These are phyloP conservation scores for Coniochaeta sp. DNA, from an alignment of 2,329 filamentous ascomycete genomes.

Conservation along the genomic window DNA sequence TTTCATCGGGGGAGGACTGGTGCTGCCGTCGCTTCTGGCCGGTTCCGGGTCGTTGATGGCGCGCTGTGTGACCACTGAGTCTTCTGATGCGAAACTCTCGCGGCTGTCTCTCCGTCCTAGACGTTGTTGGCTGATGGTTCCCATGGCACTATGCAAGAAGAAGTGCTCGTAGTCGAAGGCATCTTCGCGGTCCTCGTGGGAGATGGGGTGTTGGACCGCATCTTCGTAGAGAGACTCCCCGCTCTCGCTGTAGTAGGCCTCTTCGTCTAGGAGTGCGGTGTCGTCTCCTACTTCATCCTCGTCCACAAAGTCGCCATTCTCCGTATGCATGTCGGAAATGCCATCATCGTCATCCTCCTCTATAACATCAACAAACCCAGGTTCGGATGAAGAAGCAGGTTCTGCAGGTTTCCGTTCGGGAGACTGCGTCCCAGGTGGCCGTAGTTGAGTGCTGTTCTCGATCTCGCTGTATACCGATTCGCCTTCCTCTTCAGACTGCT, in stretches of 20 bases:
- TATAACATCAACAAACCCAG: neutral
- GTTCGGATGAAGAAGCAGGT: neutral
- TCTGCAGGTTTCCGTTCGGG: slow-evolving; percentile 7
- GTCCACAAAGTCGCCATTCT: slow-evolving; percentile 26
- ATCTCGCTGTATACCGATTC: slow-evolving; percentile 19
- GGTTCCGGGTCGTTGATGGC: slow-evolving; percentile 24
- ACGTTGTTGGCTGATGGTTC: slow-evolving; percentile 57
- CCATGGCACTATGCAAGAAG: slow-evolving; percentile 88
- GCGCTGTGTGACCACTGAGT: slow-evolving; percentile 55
- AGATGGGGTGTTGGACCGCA: slow-evolving; percentile 50
- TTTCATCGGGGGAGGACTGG: slow-evolving; percentile 10
- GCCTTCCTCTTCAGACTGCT: slow-evolving; percentile 15
- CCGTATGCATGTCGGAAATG: slow-evolving; percentile 30
- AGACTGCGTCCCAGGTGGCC: slow-evolving; percentile 8
- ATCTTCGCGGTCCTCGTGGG: slow-evolving; percentile 89
- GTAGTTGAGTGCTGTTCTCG: slow-evolving; percentile 18
- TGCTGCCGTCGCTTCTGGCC: slow-evolving; percentile 10
- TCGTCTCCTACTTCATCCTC: slow-evolving; percentile 17
- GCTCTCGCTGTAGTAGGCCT: slow-evolving; percentile 52
- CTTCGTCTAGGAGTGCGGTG: slow-evolving; percentile 26
- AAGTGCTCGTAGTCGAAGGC: slow-evolving; percentile 97
- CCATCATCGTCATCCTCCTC: slow-evolving; percentile 27
- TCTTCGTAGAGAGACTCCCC: slow-evolving; percentile 59
- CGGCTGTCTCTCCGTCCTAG: slow-evolving; percentile 37
- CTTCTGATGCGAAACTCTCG: slow-evolving; percentile 51